phyloP scores from a whole-genome alignment of 2,329 filamentous ascomycete genomes.

The Diaporthe destruens region DNA sequence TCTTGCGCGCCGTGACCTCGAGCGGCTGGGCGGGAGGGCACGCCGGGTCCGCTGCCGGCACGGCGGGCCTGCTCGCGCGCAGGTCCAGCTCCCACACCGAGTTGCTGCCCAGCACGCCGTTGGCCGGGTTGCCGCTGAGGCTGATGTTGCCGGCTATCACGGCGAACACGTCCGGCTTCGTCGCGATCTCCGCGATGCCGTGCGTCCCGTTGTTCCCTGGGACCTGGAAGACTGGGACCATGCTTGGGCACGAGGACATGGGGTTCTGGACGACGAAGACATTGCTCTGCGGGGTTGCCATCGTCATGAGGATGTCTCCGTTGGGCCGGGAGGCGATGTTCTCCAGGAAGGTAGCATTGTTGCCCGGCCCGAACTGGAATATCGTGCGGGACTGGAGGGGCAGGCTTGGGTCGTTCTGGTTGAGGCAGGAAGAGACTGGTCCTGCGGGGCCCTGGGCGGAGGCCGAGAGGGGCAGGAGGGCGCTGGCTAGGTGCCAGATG shows the following conservation, averaged over 20 bases:
- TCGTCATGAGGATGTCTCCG: constrained; percentile 50
- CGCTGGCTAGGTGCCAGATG: neutral
- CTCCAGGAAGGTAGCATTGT: constrained; percentile 48
- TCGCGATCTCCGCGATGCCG: constrained; percentile 50
- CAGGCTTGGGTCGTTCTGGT: constrained; percentile 30
- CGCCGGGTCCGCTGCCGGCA: neutral
- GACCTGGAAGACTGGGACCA: constrained; percentile 49
- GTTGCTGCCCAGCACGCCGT: constrained; percentile 38
- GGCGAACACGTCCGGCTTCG: constrained; percentile 44
- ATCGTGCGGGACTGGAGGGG: constrained; percentile 23
- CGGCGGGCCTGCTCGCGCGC: neutral
- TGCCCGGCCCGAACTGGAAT: constrained; percentile 20
- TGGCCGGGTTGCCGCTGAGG: constrained; percentile 33
- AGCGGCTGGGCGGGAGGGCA: neutral
- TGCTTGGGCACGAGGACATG: constrained; percentile 42
- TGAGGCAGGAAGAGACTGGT: constrained; percentile 20
- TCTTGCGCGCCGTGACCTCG: constrained; percentile 39
- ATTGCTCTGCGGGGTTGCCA: constrained; percentile 46
- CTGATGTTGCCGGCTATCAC: constrained; percentile 41
- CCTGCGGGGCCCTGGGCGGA: constrained; percentile 5
- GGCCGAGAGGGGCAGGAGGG: constrained; percentile 3
- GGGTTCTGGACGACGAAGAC: constrained; percentile 49
- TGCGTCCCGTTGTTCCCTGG: constrained; percentile 45
- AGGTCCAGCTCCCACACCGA: constrained; percentile 45
- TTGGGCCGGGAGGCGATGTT: constrained; percentile 52